These are phyloP conservation scores for Suhomyces sp. DNA, from an alignment of 805 yeast genomes.

Conservation along the genomic window DNA sequence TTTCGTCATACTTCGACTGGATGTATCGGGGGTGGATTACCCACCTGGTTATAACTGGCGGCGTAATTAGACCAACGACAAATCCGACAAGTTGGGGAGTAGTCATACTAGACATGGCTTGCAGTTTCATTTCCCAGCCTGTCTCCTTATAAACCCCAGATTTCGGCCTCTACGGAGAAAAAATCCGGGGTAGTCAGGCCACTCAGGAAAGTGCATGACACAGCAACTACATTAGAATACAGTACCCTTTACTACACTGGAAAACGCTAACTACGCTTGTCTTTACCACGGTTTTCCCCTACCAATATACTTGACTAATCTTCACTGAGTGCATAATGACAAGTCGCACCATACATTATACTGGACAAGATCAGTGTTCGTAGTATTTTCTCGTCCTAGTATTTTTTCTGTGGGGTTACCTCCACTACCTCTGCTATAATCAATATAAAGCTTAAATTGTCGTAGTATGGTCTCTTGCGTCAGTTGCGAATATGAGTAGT, in stretches of 20 bases:
- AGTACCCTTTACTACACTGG: too few species aligned
- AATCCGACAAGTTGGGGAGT: constrained; percentile 16
- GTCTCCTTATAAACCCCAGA: not conserved
- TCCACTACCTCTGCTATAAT: too few species aligned
- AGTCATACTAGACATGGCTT: not conserved
- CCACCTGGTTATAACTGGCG: constrained; percentile 29
- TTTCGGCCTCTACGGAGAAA: not conserved
- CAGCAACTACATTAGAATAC: too few species aligned
- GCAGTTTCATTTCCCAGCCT: not conserved
- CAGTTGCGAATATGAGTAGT: too few species aligned
- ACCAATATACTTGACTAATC: too few species aligned
- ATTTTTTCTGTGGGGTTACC: too few species aligned
- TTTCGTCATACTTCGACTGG: constrained; percentile 24
- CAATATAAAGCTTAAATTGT: too few species aligned
- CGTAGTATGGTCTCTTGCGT: too few species aligned
- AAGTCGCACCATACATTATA: not conserved
- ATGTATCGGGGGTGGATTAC: constrained; percentile 24
- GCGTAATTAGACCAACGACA: constrained; percentile 26
- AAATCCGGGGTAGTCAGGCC: not conserved
- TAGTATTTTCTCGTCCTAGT: too few species aligned
- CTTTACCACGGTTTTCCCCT: not conserved
- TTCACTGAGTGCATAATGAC: not conserved
- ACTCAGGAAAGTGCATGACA: not conserved
- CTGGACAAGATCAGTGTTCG: not conserved
- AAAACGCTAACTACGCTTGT: not conserved